phyloP scores from a whole-genome alignment of 129 eudicot genomes.

The Flaveria ramosissima region DNA sequence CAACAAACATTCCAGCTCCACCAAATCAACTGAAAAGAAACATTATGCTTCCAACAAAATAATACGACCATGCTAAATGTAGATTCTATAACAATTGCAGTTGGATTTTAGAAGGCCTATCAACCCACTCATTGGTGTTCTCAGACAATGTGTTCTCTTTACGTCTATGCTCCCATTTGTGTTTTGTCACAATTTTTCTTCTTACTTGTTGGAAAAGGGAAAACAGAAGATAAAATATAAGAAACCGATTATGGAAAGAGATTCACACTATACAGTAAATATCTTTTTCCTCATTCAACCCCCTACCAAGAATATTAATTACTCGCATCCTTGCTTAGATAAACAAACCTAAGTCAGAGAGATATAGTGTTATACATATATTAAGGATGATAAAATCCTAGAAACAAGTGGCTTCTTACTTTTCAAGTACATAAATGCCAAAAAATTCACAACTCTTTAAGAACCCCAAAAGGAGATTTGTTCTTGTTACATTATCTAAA shows the following conservation, averaged over 20 bases:
- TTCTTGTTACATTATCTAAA: conserved; percentile 21
- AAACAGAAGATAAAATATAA: neutral
- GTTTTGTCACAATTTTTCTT: neutral
- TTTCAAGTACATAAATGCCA: conserved; percentile 11
- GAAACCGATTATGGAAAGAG: neutral
- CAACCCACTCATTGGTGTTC: neutral
- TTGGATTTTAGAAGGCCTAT: neutral
- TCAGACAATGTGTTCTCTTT: neutral
- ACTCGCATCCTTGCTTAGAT: neutral
- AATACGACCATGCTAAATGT: neutral
- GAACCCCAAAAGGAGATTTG: neutral
- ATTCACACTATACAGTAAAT: neutral
- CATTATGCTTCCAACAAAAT: neutral
- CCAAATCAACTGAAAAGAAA: neutral
- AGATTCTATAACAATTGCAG: neutral
- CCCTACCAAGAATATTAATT: neutral
- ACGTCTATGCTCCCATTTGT: neutral
- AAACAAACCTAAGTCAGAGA: neutral
- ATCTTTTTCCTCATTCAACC: neutral
- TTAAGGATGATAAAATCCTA: neutral
- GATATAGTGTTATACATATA: neutral
- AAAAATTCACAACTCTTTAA: neutral
- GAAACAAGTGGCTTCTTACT: neutral
- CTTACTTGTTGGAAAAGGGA: neutral
- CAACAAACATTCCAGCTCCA: neutral